Percentiles rank a stretch among this genome's conserved stretches.
Evolutionary conservation across 257 asterid genomes (phyloP).

Genomic region (Solanum piurae): DNA sequence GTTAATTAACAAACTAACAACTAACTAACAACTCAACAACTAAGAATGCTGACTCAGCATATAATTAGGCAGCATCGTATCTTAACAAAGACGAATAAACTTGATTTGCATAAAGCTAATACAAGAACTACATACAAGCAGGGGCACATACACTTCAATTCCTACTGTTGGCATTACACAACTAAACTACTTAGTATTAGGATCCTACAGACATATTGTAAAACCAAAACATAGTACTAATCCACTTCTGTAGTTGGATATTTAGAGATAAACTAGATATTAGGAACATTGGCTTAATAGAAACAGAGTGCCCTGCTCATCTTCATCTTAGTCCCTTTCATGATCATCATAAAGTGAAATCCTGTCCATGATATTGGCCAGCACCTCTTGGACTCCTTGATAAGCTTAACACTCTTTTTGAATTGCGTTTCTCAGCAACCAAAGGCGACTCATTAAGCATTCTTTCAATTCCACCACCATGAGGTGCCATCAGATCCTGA

Average conservation of each 20-base stretch:
- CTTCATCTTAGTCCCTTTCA: not conserved
- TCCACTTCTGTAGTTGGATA: not conserved
- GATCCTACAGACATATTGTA: not conserved
- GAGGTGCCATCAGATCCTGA: not conserved
- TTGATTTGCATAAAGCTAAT: not conserved
- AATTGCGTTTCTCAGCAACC: slow-evolving; percentile 4
- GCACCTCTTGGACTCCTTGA: slow-evolving; percentile 6
- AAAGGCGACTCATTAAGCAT: slow-evolving; percentile 3
- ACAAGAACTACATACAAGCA: not conserved
- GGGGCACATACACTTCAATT: not conserved
- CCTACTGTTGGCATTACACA: not conserved
- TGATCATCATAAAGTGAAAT: not conserved
- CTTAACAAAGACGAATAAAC: not conserved
- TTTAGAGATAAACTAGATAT: not conserved
- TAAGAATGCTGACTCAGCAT: too few species aligned
- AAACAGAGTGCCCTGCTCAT: not conserved
- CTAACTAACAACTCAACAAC: too few species aligned
- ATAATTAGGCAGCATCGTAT: too few species aligned
- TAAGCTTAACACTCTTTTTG: slow-evolving; percentile 1
- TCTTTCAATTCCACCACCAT: slow-evolving; percentile 4
- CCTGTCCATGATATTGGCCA: not conserved
- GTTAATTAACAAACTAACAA: too few species aligned
- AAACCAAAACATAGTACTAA: not conserved
- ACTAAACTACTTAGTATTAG: not conserved
- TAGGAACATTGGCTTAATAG: not conserved